Evolutionary conservation across 2,329 filamentous ascomycete genomes (phyloP).

Genomic region (Sporothrix brunneoviolacea): DNA sequence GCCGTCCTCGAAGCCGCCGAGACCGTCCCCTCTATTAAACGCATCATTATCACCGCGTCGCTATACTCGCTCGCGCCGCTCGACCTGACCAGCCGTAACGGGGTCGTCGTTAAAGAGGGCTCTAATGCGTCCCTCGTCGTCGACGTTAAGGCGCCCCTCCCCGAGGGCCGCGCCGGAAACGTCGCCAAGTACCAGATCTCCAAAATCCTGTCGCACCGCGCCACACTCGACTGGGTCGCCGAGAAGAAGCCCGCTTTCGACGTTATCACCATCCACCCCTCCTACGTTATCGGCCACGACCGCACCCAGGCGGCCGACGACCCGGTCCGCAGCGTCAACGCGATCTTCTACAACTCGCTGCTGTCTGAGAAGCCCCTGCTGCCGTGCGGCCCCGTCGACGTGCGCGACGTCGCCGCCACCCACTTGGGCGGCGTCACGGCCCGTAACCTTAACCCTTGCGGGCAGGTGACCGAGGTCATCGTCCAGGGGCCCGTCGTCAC

Average conservation of each 20-base stretch:
- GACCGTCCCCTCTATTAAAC: background rate
- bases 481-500: background rate
- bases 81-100: background rate
- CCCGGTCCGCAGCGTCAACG: conserved; percentile 2
- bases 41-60: conserved; percentile 10
- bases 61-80: background rate
- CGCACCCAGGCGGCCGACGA: background rate
- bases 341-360: background rate
- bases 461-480: background rate
- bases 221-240: conserved; percentile 11
- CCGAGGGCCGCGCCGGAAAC: conserved; percentile 22
- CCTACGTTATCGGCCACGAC: conserved; percentile 14
- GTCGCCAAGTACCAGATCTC: conserved; percentile 24
- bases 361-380: background rate
- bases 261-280: conserved; percentile 10
- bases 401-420: conserved; percentile 11
- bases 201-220: conserved; percentile 18
- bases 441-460: background rate
- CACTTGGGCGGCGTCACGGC: background rate
- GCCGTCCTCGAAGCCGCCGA: conserved; percentile 5
- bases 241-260: conserved; percentile 11
- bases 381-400: conserved; percentile 12
- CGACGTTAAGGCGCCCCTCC: background rate
- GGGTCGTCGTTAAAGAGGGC: background rate
- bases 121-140: background rate